Percentiles rank a stretch among this genome's conserved stretches.
These are phyloP conservation scores for Salvia miltiorrhiza DNA, from an alignment of 257 asterid genomes.

Conservation along the genomic window DNA sequence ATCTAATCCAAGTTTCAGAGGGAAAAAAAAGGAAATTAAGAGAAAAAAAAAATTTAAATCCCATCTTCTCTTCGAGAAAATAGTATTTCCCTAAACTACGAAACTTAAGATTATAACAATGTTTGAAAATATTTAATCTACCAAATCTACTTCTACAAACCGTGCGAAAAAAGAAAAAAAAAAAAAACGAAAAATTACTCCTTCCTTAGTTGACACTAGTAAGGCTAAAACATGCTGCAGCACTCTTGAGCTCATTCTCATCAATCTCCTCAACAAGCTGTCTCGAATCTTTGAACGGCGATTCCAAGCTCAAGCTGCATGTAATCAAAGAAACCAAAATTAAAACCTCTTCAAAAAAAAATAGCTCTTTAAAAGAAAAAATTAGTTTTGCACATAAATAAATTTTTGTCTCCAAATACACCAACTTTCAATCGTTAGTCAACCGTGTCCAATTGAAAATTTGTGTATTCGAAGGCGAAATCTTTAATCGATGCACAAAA, in stretches of 20 bases:
- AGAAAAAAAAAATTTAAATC: background rate
- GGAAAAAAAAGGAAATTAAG: background rate
- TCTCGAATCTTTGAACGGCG: constrained; percentile 57
- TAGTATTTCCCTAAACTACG: background rate
- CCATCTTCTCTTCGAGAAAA: background rate
- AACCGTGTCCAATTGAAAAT: too few species aligned
- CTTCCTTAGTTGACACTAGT: constrained; percentile 54
- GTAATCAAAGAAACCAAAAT: background rate
- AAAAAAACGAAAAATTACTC: background rate
- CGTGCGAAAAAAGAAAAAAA: background rate
- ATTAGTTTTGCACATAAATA: too few species aligned
- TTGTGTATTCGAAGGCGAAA: too few species aligned
- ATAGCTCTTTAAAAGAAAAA: background rate
- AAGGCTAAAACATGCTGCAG: constrained; percentile 82
- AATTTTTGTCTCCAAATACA: too few species aligned
- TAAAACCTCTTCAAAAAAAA: too few species aligned
- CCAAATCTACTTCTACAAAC: background rate
- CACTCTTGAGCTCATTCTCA: constrained; percentile 74
- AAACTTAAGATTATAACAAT: background rate
- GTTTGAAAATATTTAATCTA: constrained; percentile 8
- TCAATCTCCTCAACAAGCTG: constrained; percentile 64
- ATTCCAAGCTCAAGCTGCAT: constrained; percentile 77
- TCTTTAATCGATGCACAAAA: too few species aligned
- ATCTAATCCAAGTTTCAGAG: background rate
- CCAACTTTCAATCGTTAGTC: too few species aligned